A percentile compares a stretch with the other conserved stretches of the same genome.
Conservation (phyloP, 331 rosid genomes). For the Pyrus hybrid region DNA sequence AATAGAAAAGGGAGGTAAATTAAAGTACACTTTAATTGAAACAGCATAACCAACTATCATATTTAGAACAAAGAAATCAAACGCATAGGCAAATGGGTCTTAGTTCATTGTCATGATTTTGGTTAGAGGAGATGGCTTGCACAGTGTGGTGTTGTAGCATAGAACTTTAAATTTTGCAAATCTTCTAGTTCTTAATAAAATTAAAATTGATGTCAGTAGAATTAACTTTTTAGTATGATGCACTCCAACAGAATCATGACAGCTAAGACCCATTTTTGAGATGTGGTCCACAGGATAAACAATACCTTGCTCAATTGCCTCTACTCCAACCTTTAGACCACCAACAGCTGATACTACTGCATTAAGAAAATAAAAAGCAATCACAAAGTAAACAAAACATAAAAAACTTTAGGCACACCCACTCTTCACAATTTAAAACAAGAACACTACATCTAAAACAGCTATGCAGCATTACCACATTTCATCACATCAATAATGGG, state of each 20-base stretch:
- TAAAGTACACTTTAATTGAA: background rate
- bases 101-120: too few relatives aligned
- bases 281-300: background rate
- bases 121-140: too few relatives aligned
- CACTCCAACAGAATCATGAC: background rate
- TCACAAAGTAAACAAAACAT: background rate
- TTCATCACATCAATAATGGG: background rate
- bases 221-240: too few relatives aligned
- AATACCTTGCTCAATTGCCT: slow-evolving; percentile 62
- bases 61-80: too few relatives aligned
- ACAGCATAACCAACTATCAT: too few relatives aligned
- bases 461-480: background rate
- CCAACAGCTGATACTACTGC: slow-evolving; percentile 85
- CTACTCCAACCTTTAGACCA: slow-evolving; percentile 72
- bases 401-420: background rate
- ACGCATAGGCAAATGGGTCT: too few relatives aligned
- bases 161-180: too few relatives aligned
- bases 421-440: background rate
- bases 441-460: background rate
- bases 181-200: too few relatives aligned
- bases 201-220: too few relatives aligned
- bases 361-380: slow-evolving; percentile 7
- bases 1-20: slow-evolving; percentile 10
- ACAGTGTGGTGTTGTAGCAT: too few relatives aligned
- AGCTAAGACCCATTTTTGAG: background rate